Percentiles rank a stretch among this genome's conserved stretches.
phyloP scores from a whole-genome alignment of 1,139 yeast species.

The Suhomyces atakaporum region DNA sequence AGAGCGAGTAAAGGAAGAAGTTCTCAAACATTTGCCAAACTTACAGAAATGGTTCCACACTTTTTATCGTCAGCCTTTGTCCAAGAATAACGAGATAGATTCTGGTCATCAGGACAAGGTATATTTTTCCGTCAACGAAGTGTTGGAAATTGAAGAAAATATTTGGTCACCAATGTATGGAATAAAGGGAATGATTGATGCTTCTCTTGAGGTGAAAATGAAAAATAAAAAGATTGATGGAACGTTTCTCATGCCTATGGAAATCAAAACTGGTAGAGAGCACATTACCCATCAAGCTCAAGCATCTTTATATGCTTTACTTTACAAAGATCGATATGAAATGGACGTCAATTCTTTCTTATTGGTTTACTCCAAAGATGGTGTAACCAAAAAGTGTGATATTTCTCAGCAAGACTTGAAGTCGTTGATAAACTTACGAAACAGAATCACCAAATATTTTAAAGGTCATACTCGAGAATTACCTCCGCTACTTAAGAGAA shows the following conservation, averaged over 20 bases:
- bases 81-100: conserved; percentile 30
- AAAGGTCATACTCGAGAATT: conserved; percentile 51
- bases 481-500: conserved; percentile 60
- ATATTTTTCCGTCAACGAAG: conserved; percentile 57
- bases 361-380: conserved; percentile 71
- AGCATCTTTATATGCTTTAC: conserved; percentile 77
- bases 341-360: conserved; percentile 65
- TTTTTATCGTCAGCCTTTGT: conserved; percentile 36
- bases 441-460: conserved; percentile 62
- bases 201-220: conserved; percentile 66
- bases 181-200: conserved; percentile 88
- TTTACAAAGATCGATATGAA: conserved; percentile 78
- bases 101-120: conserved; percentile 40
- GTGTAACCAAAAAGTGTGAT: conserved; percentile 58
- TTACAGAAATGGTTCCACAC: conserved; percentile 64
- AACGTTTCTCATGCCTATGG: conserved; percentile 70
- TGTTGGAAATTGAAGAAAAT: conserved; percentile 85
- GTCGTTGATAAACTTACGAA: conserved; percentile 66
- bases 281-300: conserved; percentile 81
- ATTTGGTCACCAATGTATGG: conserved; percentile 93
- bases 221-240: conserved; percentile 30
- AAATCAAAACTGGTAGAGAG: conserved; percentile 81
- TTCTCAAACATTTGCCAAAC: conserved; percentile 55
- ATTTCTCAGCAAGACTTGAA: conserved; percentile 58
- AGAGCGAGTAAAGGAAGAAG: conserved; percentile 46